Conservation (phyloP, 495 filamentous ascomycete genomes). For the Evernia prunastri region DNA sequence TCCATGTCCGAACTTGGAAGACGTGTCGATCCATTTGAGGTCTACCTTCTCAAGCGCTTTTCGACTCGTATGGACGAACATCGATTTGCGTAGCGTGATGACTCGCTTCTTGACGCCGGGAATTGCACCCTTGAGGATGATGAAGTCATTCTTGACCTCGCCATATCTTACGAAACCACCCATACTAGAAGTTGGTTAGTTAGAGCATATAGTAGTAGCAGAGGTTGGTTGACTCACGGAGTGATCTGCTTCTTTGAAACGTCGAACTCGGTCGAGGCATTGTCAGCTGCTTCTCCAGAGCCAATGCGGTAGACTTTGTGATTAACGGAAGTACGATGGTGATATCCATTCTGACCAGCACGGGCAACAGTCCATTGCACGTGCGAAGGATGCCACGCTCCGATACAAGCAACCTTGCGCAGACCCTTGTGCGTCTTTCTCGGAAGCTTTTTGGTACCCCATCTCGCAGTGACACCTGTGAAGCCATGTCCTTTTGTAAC, state of each 20-base stretch:
- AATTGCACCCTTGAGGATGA: conserved; percentile 95
- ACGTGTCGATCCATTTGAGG: conserved; percentile 99
- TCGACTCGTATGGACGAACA: conserved; percentile 94
- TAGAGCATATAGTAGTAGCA: not conserved
- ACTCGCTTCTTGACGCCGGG: conserved; percentile 99
- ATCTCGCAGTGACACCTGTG: conserved; percentile 93
- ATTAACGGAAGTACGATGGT: conserved; percentile 99
- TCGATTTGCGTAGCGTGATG: conserved; percentile 98
- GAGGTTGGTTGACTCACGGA: conserved; percentile 62
- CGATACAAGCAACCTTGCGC: conserved; percentile 99
- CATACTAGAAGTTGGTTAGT: conserved; percentile 55
- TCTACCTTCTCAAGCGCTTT: conserved; percentile 97
- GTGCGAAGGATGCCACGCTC: conserved; percentile 99
- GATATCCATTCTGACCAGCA: conserved; percentile 99
- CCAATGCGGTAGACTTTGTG: conserved; percentile 99
- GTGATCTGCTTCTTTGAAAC: conserved; percentile 99
- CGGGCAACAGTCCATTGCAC: conserved; percentile 99
- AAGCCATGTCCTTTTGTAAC: conserved; percentile 99
- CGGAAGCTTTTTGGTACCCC: conserved; percentile 99
- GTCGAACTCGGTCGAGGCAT: conserved; percentile 92
- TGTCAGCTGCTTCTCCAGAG: conserved; percentile 78
- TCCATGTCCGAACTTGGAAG: conserved; percentile 99
- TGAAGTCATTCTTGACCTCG: conserved; percentile 98
- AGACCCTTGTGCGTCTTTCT: conserved; percentile 99
- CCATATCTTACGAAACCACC: conserved; percentile 99